These are phyloP conservation scores for Vitis riparia DNA, from an alignment of 164 flowering plant species.

Conservation along the genomic window DNA sequence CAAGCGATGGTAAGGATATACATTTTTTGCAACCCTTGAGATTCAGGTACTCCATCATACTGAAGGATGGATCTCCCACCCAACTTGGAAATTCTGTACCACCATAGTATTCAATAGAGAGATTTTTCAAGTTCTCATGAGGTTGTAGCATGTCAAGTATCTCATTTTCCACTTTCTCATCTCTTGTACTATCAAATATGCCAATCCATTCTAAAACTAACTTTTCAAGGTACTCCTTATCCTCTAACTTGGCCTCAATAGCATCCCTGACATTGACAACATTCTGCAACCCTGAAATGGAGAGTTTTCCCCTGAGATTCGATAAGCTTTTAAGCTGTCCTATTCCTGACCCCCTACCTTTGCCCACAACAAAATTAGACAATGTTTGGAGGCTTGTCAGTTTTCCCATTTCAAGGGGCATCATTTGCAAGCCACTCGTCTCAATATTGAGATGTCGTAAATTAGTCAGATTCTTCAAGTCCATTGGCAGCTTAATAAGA, in stretches of 20 bases:
- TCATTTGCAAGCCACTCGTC: too few species aligned
- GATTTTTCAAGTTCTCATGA: constrained; percentile 19
- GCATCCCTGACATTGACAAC: constrained; percentile 26
- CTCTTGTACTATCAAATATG: neutral
- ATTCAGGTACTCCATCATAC: constrained; percentile 8
- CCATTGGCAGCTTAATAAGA: too few species aligned
- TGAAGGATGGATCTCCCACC: constrained; percentile 22
- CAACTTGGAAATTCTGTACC: constrained; percentile 34
- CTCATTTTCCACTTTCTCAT: neutral
- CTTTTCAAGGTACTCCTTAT: constrained; percentile 24
- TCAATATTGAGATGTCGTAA: too few species aligned
- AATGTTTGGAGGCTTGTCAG: constrained; percentile 12
- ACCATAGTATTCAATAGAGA: constrained; percentile 19
- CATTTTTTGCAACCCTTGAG: constrained; percentile 12
- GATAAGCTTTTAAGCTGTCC: constrained; percentile 21
- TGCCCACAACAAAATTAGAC: constrained; percentile 28
- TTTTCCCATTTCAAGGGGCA: too few species aligned
- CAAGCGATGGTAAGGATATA: constrained; percentile 15
- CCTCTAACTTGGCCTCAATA: constrained; percentile 21
- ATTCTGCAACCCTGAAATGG: constrained; percentile 36
- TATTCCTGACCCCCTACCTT: constrained; percentile 17
- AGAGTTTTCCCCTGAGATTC: constrained; percentile 27
- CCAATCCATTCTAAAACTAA: constrained; percentile 29
- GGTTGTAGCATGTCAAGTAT: constrained; percentile 31
- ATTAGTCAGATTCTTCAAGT: too few species aligned